phyloP scores from a whole-genome alignment of 75 land plant genomes.

The Larix kaempferi region DNA sequence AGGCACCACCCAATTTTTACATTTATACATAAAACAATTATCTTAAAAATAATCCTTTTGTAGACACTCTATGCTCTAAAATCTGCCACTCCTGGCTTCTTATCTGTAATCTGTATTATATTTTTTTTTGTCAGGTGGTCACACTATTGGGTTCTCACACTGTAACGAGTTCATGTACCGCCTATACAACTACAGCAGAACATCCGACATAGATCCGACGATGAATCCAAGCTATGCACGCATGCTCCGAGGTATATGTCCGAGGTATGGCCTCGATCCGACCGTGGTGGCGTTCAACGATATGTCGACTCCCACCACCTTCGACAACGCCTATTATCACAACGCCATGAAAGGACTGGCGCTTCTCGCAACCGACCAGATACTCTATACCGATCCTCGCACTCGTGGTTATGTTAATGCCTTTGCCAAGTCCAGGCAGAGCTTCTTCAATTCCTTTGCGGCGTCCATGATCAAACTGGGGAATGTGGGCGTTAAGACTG shows the following conservation, averaged over 20 bases:
- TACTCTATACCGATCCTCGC: constrained; percentile 24
- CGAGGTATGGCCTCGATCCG: not conserved
- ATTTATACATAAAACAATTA: too few species aligned
- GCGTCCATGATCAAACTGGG: constrained; percentile 19
- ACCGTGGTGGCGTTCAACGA: constrained; percentile 31
- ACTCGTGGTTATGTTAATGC: constrained; percentile 25
- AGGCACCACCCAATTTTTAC: too few species aligned
- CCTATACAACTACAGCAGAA: constrained; percentile 23
- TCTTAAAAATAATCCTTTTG: too few species aligned
- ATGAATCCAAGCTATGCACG: constrained; percentile 15
- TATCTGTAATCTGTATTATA: constrained; percentile 6
- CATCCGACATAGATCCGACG: constrained; percentile 21
- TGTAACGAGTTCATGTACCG: constrained; percentile 39
- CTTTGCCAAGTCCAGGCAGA: constrained; percentile 12
- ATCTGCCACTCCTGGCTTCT: not conserved
- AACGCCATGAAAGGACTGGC: constrained; percentile 22
- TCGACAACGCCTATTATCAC: constrained; percentile 45
- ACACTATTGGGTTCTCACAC: constrained; percentile 60
- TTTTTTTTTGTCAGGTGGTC: constrained; percentile 28
- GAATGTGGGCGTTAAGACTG: constrained; percentile 26
- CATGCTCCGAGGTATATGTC: constrained; percentile 15
- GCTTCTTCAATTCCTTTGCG: constrained; percentile 23
- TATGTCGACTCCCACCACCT: constrained; percentile 22
- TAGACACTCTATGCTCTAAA: too few species aligned
- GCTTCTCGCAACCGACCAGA: constrained; percentile 34